Conservation (phyloP, 176 grass and related monocot species). For the Triticum dicoccoides region DNA sequence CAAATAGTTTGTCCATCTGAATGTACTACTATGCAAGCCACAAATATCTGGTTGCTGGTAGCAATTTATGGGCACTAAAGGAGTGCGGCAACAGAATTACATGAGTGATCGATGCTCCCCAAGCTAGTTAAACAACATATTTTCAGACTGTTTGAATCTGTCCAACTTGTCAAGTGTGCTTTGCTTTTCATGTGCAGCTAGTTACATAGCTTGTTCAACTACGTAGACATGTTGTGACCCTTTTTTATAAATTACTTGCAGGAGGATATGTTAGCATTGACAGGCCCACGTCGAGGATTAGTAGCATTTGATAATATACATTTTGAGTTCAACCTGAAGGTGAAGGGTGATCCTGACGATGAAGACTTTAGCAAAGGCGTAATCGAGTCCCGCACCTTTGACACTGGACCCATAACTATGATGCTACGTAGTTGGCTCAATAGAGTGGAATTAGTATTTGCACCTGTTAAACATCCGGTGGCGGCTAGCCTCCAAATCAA, state of each 20-base stretch:
- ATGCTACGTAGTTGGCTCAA: neutral
- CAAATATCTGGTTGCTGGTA: neutral
- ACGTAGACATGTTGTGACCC: neutral
- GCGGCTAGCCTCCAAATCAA: neutral
- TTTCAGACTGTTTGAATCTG: neutral
- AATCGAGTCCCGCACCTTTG: neutral
- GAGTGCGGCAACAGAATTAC: neutral
- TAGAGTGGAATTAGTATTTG: neutral
- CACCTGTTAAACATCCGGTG: neutral
- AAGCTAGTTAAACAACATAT: neutral
- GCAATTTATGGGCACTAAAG: neutral
- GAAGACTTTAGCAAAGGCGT: neutral
- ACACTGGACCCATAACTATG: neutral
- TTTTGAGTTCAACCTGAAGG: conserved; percentile 1
- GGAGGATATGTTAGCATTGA: neutral
- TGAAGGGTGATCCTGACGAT: neutral
- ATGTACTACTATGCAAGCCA: neutral
- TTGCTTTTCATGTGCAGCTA: neutral
- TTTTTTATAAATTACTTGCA: neutral
- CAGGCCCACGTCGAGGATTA: neutral
- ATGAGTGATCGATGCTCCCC: neutral
- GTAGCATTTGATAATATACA: neutral
- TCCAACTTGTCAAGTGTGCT: neutral
- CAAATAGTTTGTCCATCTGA: too few species aligned
- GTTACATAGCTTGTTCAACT: neutral